Conservation (phyloP, 805 yeast genomes). For the Starmerella apicola region DNA sequence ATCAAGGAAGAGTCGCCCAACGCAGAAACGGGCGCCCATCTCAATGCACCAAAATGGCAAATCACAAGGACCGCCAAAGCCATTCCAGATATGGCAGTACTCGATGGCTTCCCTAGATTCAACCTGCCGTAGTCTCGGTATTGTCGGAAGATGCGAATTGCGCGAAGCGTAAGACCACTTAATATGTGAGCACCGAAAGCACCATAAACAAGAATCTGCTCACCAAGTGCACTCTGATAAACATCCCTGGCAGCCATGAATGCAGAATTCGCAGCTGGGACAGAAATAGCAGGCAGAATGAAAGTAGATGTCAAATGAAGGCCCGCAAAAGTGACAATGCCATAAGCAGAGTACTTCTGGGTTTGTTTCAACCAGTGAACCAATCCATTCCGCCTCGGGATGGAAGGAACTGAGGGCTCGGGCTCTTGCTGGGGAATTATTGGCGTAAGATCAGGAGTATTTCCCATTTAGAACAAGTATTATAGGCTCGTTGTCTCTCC, state of each 20-base stretch:
- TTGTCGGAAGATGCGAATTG: conserved; percentile 24
- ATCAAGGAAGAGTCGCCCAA: conserved; percentile 57
- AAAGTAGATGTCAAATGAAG: conserved; percentile 47
- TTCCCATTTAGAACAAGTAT: no score
- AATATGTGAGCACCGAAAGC: conserved; percentile 38
- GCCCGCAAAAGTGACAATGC: conserved; percentile 43
- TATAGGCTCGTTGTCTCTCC: no score
- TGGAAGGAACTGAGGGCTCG: not conserved
- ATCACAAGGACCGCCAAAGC: conserved; percentile 34
- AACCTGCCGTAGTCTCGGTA: conserved; percentile 26
- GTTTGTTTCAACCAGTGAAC: conserved; percentile 11
- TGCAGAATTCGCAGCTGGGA: conserved; percentile 37
- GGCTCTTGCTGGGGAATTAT: conserved; percentile 9
- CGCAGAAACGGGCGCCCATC: conserved; percentile 39
- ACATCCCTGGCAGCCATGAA: conserved; percentile 49
- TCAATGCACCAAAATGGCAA: conserved; percentile 38
- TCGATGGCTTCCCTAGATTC: conserved; percentile 26
- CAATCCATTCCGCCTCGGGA: not conserved
- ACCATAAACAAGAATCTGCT: conserved; percentile 37
- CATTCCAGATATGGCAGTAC: conserved; percentile 37
- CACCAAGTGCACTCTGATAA: conserved; percentile 45
- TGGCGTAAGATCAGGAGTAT: not conserved
- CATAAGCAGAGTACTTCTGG: conserved; percentile 52
- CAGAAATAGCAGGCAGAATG: conserved; percentile 38
- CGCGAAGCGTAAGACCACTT: conserved; percentile 40